Conservation (phyloP, 305 asterid genomes). For the Plantago coronopus region DNA sequence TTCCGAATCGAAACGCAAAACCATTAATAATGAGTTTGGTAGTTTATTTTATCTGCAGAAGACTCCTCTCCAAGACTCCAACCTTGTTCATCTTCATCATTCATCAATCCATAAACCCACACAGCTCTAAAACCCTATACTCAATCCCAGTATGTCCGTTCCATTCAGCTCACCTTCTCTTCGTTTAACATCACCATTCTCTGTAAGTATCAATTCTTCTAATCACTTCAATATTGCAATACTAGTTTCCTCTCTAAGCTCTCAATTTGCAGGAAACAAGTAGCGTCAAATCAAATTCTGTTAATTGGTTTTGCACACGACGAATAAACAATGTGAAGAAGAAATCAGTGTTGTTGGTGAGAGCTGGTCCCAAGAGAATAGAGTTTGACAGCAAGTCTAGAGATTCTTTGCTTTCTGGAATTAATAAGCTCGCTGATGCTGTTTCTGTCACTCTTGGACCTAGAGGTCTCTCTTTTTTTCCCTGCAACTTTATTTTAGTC, state of each 20-base stretch:
- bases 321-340: neutral
- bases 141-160: slow-evolving; percentile 31
- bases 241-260: neutral
- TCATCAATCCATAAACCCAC: slow-evolving; percentile 20
- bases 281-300: slow-evolving; percentile 26
- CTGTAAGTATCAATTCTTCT: slow-evolving; percentile 24
- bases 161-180: slow-evolving; percentile 33
- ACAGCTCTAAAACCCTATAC: slow-evolving; percentile 37
- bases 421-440: slow-evolving; percentile 92
- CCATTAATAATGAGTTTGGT: no score
- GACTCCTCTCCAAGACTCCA: no score
- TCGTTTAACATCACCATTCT: slow-evolving; percentile 13
- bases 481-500: neutral
- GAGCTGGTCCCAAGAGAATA: slow-evolving; percentile 82
- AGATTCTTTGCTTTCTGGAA: slow-evolving; percentile 70
- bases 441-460: slow-evolving; percentile 95
- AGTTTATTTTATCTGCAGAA: no score
- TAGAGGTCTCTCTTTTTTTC: slow-evolving; percentile 41
- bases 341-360: slow-evolving; percentile 42
- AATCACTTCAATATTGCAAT: neutral
- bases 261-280: slow-evolving; percentile 30
- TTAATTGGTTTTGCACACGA: slow-evolving; percentile 31
- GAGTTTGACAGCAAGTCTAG: slow-evolving; percentile 69
- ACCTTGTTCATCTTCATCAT: neutral
- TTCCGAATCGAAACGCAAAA: no score